phyloP scores from a whole-genome alignment of 306 rosid species.

The Dicorynia guianensis region DNA sequence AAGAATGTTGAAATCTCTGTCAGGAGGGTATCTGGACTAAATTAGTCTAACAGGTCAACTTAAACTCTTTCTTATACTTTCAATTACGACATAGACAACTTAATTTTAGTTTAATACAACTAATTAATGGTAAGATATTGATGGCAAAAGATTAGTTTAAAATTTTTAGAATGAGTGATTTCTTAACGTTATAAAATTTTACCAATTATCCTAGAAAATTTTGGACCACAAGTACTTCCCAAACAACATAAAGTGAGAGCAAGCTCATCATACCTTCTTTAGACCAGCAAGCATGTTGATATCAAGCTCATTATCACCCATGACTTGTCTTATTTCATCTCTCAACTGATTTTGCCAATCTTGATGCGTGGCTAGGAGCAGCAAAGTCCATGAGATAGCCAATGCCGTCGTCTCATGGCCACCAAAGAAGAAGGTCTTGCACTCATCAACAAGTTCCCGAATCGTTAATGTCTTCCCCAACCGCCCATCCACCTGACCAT shows the following conservation, averaged over 20 bases:
- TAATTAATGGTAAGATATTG: too few relatives aligned
- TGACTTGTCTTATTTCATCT: slow-evolving; percentile 58
- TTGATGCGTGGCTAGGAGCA: slow-evolving; percentile 57
- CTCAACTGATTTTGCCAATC: slow-evolving; percentile 69
- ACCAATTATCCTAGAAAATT: too few relatives aligned
- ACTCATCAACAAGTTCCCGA: slow-evolving; percentile 64
- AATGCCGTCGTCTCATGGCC: slow-evolving; percentile 79
- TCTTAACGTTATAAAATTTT: too few relatives aligned
- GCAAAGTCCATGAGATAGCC: slow-evolving; percentile 68
- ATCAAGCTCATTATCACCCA: slow-evolving; percentile 50
- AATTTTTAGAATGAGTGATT: too few relatives aligned
- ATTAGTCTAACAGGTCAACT: too few relatives aligned
- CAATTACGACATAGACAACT: too few relatives aligned
- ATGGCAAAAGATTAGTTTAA: too few relatives aligned
- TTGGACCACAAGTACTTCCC: too few relatives aligned
- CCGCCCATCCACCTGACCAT: slow-evolving; percentile 31
- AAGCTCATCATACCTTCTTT: slow-evolving; percentile 52
- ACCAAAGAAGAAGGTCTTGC: slow-evolving; percentile 78
- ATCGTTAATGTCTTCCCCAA: slow-evolving; percentile 41
- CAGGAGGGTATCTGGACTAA: not conserved
- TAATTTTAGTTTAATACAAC: too few relatives aligned
- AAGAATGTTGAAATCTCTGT: too few relatives aligned
- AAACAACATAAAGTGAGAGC: not conserved
- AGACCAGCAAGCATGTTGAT: slow-evolving; percentile 53
- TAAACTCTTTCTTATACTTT: too few relatives aligned